Percentiles rank a stretch among this genome's conserved stretches.
phyloP scores from a whole-genome alignment of 176 grass and related monocot species.

The Eragrostis curvula region DNA sequence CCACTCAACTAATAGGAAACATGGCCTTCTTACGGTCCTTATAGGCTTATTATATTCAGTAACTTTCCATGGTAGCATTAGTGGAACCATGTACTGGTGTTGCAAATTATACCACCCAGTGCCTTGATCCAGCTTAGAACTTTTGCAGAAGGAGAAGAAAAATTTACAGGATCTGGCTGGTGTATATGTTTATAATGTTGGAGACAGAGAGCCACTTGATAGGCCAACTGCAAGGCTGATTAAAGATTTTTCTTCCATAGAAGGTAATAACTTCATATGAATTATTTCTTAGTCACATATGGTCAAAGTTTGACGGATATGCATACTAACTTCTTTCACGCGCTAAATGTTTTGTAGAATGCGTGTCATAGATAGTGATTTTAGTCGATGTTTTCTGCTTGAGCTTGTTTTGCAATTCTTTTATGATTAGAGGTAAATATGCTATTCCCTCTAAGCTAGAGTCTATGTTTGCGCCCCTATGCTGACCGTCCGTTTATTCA shows the following conservation, averaged over 20 bases:
- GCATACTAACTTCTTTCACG: conserved; percentile 15
- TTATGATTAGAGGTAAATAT: neutral
- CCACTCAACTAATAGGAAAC: conserved; percentile 8
- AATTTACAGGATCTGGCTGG: conserved; percentile 88
- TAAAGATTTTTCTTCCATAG: conserved; percentile 81
- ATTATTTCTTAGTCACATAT: conserved; percentile 28
- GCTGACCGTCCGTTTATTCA: neutral
- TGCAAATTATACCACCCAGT: neutral
- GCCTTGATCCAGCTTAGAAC: conserved; percentile 31
- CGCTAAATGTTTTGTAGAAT: neutral
- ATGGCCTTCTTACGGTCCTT: neutral
- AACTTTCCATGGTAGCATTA: neutral
- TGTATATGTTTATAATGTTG: conserved; percentile 87
- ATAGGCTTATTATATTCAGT: neutral
- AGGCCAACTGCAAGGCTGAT: conserved; percentile 87
- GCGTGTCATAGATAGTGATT: neutral
- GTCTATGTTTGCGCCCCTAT: neutral
- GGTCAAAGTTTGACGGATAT: conserved; percentile 18
- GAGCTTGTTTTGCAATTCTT: neutral
- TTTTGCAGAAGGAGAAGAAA: conserved; percentile 91
- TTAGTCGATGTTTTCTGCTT: neutral
- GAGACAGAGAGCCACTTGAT: conserved; percentile 79
- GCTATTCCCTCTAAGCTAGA: neutral
- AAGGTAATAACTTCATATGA: conserved; percentile 53
- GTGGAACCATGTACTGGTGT: neutral